Evolutionary conservation across 164 flowering plant species (phyloP), one percentile per base, ranked within the genome.

Genomic region (Piper betle): DNA sequence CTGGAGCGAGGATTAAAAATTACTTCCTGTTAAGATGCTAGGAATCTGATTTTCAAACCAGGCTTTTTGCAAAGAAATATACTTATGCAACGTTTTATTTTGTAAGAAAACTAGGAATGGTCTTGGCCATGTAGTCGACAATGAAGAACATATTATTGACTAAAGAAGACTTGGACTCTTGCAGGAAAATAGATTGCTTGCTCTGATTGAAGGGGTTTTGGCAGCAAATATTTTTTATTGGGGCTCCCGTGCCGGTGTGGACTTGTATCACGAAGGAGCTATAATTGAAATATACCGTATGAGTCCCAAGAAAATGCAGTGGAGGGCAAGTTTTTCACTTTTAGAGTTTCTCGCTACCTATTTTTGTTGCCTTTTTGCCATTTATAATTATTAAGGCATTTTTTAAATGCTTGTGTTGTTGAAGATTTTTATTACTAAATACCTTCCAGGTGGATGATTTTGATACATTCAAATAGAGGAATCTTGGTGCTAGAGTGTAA

Each of bases 201-300:
- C 82, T 16, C 77, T 93, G 40, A 82, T 93, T 66, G 97, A 93
- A 75, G 99, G 99, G 60, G 99, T 91, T 66, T 95, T 93, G 68
- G 99, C 99, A 70, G 99, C 99, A 71, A 93, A 93, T 74, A 93
- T 93, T 64, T 93, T 93, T 74, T 97, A 93, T 63, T 93, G 99
- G 99, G 99, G 99, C 70, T 86, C 99, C 6, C 96, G 96, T 64
- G 97, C 99, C 37, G 90, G 99, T 74, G 97, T 93, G 69, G 99
- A 93, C 73, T 96, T 93, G 59, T 93, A 93, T 77, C 97, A 84
- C 55, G 80, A 91, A 69, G 99, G 99, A 63, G 91, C 97, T 37
- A 93, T 91, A 46, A 91, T 93, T 71, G 99, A 93, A 69, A 88
- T 93, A 56, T 93, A 93, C 65, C 83, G 94, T 64, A 91, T 93